A percentile compares a stretch with the other conserved stretches of the same genome.
phyloP scores from a whole-genome alignment of 129 eudicot genomes.

The Artemisia annua region DNA sequence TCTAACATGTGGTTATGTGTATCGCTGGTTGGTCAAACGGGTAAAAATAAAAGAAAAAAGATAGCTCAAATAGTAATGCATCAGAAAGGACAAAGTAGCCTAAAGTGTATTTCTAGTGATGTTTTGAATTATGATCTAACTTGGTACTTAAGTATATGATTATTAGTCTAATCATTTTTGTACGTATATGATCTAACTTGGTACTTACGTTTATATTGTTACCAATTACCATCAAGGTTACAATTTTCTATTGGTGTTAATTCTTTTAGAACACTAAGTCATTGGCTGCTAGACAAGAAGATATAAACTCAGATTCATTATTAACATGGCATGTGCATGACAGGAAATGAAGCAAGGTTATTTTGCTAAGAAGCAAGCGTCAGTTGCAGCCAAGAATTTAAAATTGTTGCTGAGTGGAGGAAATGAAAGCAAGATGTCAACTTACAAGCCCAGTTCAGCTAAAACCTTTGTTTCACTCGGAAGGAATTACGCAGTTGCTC shows the following conservation, averaged over 20 bases:
- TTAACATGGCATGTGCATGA: not conserved
- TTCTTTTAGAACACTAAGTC: not conserved
- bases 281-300: no score
- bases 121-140: no score
- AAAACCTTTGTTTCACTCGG: constrained; percentile 71
- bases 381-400: constrained; percentile 62
- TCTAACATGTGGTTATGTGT: no score
- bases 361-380: constrained; percentile 75
- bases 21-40: no score
- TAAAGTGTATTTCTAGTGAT: no score
- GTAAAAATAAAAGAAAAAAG: no score
- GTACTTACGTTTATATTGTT: not conserved
- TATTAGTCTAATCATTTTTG: no score
- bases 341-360: constrained; percentile 89
- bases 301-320: not conserved
- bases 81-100: no score
- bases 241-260: not conserved
- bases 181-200: no score
- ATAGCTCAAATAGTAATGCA: no score
- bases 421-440: constrained; percentile 56
- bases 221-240: not conserved
- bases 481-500: constrained; percentile 76
- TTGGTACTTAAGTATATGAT: no score
- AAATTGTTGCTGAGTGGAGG: constrained; percentile 58
- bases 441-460: constrained; percentile 42